Evolutionary conservation across 768 basidiomycete genomes (phyloP).

Genomic region (Mycena leptocephala): DNA sequence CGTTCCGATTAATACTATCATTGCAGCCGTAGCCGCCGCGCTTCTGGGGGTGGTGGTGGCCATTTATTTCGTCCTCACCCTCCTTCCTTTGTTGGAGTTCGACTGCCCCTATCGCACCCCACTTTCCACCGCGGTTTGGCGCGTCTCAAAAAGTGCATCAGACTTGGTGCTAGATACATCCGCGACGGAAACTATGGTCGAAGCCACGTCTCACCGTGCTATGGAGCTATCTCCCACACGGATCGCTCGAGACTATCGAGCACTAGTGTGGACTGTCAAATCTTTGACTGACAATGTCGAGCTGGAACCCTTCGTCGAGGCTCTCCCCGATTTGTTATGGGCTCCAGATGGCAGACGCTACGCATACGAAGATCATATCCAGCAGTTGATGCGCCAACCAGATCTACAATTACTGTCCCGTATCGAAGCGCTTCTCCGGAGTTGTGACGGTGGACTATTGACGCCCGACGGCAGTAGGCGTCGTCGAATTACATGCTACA

Average conservation of each 20-base stretch:
- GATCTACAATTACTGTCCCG: background rate
- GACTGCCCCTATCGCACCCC: constrained; percentile 36
- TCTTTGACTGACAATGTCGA: constrained; percentile 9
- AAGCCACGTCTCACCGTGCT: background rate
- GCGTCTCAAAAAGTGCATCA: background rate
- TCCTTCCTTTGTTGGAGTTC: constrained; percentile 26
- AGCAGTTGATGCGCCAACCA: background rate
- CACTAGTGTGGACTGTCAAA: background rate
- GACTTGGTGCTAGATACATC: too few relatives aligned
- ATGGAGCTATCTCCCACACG: background rate
- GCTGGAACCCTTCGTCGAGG: constrained; percentile 22
- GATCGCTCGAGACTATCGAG: background rate
- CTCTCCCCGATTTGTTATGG: constrained; percentile 14
- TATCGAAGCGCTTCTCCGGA: background rate
- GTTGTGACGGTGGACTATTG: background rate
- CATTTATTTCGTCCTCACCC: constrained; percentile 16
- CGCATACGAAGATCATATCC: background rate
- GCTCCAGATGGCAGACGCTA: background rate
- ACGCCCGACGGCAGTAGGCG: background rate
- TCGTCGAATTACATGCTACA: constrained; percentile 3
- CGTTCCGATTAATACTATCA: background rate
- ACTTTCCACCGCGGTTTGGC: background rate
- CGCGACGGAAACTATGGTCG: background rate
- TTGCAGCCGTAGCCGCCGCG: background rate
- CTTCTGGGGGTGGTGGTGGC: background rate